Percentiles rank a stretch among this genome's conserved stretches.
These are phyloP conservation scores for Metschnikowia reukaufii DNA, from an alignment of 805 yeast species.

Conservation along the genomic window DNA sequence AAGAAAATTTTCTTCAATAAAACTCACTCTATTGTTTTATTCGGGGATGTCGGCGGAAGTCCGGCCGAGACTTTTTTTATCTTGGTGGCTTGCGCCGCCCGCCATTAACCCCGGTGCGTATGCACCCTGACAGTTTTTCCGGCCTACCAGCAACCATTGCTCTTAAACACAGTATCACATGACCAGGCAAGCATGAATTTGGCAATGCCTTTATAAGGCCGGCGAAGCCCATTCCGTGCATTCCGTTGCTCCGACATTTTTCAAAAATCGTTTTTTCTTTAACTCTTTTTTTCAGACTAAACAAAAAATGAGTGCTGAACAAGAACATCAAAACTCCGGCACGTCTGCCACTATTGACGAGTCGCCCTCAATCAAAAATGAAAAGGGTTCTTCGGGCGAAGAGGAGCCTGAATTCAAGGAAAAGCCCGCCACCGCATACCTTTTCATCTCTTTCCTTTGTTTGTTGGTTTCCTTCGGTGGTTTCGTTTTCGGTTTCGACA, in stretches of 20 bases:
- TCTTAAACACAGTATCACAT: neutral
- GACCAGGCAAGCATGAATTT: neutral
- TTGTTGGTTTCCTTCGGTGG: constrained; percentile 73
- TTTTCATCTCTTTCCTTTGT: constrained; percentile 43
- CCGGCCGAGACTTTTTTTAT: neutral
- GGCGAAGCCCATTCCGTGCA: neutral
- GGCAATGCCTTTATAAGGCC: constrained; percentile 4
- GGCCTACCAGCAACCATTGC: constrained; percentile 10
- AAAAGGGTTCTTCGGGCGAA: constrained; percentile 7
- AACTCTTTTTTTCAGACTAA: neutral
- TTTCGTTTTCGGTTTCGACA: constrained; percentile 75
- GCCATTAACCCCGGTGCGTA: constrained; percentile 1
- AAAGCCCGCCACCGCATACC: constrained; percentile 22
- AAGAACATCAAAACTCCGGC: constrained; percentile 6
- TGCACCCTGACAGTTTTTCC: constrained; percentile 6
- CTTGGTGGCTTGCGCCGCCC: constrained; percentile 1
- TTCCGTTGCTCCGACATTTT: neutral
- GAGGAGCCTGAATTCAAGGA: constrained; percentile 9
- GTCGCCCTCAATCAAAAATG: constrained; percentile 7
- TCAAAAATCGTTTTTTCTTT: neutral
- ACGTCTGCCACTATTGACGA: constrained; percentile 12
- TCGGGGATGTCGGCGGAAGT: neutral
- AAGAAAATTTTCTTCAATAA: too few species aligned
- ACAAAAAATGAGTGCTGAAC: constrained; percentile 10
- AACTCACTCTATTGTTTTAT: neutral